phyloP scores from a whole-genome alignment of 2,329 filamentous ascomycete species.

The Claviceps cyperi region DNA sequence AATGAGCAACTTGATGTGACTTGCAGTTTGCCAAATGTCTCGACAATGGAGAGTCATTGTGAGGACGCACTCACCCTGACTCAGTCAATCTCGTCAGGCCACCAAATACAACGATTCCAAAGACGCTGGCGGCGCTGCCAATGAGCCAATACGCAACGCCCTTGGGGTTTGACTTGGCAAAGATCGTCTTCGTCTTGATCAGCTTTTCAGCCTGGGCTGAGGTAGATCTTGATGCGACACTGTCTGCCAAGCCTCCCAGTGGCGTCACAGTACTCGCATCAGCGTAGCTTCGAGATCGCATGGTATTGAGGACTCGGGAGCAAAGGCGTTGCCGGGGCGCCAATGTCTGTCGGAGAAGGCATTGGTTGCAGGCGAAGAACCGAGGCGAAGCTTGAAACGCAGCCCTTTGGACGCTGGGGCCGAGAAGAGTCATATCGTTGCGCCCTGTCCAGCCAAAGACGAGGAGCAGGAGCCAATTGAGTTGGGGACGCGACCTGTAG shows the following conservation, averaged over 20 bases:
- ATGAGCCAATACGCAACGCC: conserved; percentile 83
- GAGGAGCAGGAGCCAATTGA: background rate
- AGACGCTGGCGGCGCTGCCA: conserved; percentile 81
- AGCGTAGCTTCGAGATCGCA: conserved; percentile 25
- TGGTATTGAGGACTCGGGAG: conserved; percentile 25
- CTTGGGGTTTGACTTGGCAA: conserved; percentile 54
- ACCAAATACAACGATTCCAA: conserved; percentile 92
- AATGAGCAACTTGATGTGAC: background rate
- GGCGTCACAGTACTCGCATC: conserved; percentile 18
- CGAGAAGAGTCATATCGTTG: conserved; percentile 25
- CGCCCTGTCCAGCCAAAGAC: background rate
- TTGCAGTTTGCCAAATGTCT: background rate
- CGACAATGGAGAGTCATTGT: background rate
- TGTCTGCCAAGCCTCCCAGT: conserved; percentile 13
- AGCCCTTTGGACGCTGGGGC: conserved; percentile 27
- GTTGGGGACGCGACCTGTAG: background rate
- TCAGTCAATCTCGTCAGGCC: conserved; percentile 89
- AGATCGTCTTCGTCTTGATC: conserved; percentile 26
- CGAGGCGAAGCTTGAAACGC: conserved; percentile 24
- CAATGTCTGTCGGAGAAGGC: conserved; percentile 21
- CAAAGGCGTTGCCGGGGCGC: conserved; percentile 15
- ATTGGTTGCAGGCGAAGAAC: conserved; percentile 35
- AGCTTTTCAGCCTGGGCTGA: conserved; percentile 9
- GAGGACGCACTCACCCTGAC: conserved; percentile 53
- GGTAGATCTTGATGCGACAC: conserved; percentile 13